Evolutionary conservation across 2,329 filamentous ascomycete genomes (phyloP).

Genomic region (Apiospora rasikravindrae): DNA sequence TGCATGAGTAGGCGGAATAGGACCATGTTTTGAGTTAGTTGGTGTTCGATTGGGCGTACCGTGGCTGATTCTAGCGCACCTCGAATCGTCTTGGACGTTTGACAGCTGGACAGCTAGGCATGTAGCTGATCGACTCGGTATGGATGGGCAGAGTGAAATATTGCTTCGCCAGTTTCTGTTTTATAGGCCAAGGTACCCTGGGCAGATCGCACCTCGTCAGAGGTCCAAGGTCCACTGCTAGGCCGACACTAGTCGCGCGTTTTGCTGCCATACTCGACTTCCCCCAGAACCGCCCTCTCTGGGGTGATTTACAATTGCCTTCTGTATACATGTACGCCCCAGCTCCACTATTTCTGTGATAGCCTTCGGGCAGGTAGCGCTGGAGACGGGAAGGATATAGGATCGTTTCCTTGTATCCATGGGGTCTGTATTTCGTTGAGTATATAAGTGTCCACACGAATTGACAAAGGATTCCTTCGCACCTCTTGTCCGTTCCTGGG

Average conservation of each 20-base stretch:
- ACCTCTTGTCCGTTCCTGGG: background rate
- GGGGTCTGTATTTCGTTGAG: background rate
- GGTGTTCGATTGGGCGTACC: background rate
- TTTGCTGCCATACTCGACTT: background rate
- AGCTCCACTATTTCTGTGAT: background rate
- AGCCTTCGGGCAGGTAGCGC: background rate
- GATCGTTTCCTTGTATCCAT: background rate
- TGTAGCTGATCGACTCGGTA: background rate
- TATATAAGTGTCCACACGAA: background rate
- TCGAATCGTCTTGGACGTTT: background rate
- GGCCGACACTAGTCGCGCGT: slow-evolving; percentile 10
- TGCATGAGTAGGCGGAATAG: background rate
- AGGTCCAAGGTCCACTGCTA: background rate
- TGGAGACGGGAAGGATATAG: background rate
- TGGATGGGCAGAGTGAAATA: background rate
- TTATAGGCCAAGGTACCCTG: background rate
- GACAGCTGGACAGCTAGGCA: background rate
- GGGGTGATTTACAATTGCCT: slow-evolving; percentile 2
- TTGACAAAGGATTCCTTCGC: background rate
- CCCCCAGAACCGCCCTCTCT: background rate
- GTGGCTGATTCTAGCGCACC: slow-evolving; percentile 6
- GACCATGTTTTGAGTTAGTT: background rate
- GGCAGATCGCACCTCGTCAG: background rate
- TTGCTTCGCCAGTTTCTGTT: background rate
- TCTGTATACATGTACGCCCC: background rate